phyloP scores from a whole-genome alignment of 2,329 filamentous ascomycete genomes.

The Cladosporium sp. region DNA sequence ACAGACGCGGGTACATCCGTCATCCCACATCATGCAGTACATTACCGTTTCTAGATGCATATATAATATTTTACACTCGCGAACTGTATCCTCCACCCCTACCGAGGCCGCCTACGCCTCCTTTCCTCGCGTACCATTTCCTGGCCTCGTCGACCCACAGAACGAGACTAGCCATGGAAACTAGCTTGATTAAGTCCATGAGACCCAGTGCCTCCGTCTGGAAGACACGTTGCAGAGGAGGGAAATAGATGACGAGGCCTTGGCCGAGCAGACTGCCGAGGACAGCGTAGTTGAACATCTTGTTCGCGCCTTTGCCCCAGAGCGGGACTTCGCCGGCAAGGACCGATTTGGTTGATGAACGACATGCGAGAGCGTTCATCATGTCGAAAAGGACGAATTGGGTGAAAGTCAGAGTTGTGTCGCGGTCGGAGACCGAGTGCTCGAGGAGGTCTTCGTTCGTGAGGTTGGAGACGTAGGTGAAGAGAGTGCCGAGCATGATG shows the following conservation, averaged over 20 bases:
- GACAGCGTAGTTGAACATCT: conserved; percentile 95
- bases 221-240: conserved; percentile 87
- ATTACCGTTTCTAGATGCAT: too few relatives aligned
- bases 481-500: conserved; percentile 88
- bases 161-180: conserved; percentile 75
- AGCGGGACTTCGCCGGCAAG: conserved; percentile 64
- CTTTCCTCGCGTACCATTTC: conserved; percentile 62
- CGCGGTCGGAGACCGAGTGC: conserved; percentile 71
- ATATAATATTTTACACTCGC: neutral
- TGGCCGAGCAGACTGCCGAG: conserved; percentile 78
- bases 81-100: conserved; percentile 9
- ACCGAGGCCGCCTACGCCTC: conserved; percentile 21
- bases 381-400: conserved; percentile 99
- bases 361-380: conserved; percentile 95
- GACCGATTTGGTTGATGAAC: conserved; percentile 83
- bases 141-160: conserved; percentile 91
- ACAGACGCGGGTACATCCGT: too few relatives aligned
- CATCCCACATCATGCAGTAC: too few relatives aligned
- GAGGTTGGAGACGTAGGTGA: conserved; percentile 91
- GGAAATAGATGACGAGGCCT: conserved; percentile 86
- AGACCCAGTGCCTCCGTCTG: conserved; percentile 82
- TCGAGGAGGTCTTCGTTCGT: conserved; percentile 56
- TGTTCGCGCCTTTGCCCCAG: conserved; percentile 73
- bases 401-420: conserved; percentile 99
- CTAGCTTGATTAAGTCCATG: conserved; percentile 65